These are phyloP conservation scores for Chlamydomonas asymmetrica DNA, from an alignment of 139 green algal species.

Conservation along the genomic window DNA sequence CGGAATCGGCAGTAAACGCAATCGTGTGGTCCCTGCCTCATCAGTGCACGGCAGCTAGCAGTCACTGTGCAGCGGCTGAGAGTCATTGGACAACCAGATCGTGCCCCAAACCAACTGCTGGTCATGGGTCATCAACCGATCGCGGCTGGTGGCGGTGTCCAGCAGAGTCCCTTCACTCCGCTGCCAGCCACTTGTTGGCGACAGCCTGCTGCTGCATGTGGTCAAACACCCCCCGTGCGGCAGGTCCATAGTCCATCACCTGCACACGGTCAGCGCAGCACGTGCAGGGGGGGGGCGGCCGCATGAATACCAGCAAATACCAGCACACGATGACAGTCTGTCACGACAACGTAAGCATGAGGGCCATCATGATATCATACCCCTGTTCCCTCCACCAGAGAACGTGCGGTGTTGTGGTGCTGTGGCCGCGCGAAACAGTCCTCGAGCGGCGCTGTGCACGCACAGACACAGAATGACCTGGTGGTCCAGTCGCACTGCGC, in stretches of 20 bases:
- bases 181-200: background rate
- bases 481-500: background rate
- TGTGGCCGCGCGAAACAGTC: background rate
- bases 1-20: no score
- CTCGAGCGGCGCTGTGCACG: background rate
- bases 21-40: no score
- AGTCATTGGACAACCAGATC: no score
- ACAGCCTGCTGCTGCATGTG: constrained; percentile 13
- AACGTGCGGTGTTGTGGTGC: background rate
- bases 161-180: background rate
- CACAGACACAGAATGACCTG: background rate
- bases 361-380: background rate
- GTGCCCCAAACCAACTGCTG: no score
- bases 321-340: background rate
- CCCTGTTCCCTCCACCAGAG: background rate
- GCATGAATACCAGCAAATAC: no score
- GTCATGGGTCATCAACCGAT: no score
- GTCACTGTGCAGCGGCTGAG: no score
- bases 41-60: no score
- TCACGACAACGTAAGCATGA: background rate
- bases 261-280: background rate
- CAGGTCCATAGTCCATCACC: constrained; percentile 34
- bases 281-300: background rate
- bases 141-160: no score
- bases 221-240: constrained; percentile 7